phyloP scores from a whole-genome alignment of 805 yeast species.

The Isabelozyma pseudorhagii region DNA sequence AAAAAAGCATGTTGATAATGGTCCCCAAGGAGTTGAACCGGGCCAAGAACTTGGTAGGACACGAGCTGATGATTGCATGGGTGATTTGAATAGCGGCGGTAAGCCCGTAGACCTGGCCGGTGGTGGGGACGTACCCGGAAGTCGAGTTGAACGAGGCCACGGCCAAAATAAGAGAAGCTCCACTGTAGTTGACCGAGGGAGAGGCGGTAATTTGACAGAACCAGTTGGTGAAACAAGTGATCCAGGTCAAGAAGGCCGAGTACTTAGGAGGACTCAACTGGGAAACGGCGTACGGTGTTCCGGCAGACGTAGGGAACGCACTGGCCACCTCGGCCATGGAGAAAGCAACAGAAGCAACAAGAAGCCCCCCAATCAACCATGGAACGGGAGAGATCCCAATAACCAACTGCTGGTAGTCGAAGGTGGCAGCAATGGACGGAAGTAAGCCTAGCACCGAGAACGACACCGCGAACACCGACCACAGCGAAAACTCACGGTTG shows the following conservation, averaged over 20 bases:
- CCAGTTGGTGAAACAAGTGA: slow-evolving; percentile 65
- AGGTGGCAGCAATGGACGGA: slow-evolving; percentile 63
- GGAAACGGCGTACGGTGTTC: slow-evolving; percentile 66
- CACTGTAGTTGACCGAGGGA: slow-evolving; percentile 57
- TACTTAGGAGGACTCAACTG: slow-evolving; percentile 55
- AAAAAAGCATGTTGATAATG: slow-evolving; percentile 44
- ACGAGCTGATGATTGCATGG: slow-evolving; percentile 47
- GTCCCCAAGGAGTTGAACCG: slow-evolving; percentile 50
- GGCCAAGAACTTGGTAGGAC: slow-evolving; percentile 56
- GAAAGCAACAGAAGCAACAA: slow-evolving; percentile 55
- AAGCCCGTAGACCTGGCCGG: slow-evolving; percentile 50
- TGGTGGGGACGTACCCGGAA: slow-evolving; percentile 36
- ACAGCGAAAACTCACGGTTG: slow-evolving; percentile 53
- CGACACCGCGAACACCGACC: slow-evolving; percentile 60
- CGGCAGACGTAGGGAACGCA: slow-evolving; percentile 67
- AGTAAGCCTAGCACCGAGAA: slow-evolving; percentile 63
- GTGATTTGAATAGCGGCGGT: slow-evolving; percentile 49
- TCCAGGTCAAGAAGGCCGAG: slow-evolving; percentile 57
- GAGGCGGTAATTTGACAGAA: slow-evolving; percentile 60
- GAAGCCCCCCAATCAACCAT: slow-evolving; percentile 54
- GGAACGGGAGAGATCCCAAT: slow-evolving; percentile 63
- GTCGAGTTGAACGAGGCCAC: slow-evolving; percentile 41
- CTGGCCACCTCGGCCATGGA: slow-evolving; percentile 65
- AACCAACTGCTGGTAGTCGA: slow-evolving; percentile 57
- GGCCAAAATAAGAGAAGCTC: slow-evolving; percentile 57